Percentiles rank a stretch among this genome's conserved stretches.
Conservation (phyloP, 208 protist genomes). For the Crithidia expoeki region DNA sequence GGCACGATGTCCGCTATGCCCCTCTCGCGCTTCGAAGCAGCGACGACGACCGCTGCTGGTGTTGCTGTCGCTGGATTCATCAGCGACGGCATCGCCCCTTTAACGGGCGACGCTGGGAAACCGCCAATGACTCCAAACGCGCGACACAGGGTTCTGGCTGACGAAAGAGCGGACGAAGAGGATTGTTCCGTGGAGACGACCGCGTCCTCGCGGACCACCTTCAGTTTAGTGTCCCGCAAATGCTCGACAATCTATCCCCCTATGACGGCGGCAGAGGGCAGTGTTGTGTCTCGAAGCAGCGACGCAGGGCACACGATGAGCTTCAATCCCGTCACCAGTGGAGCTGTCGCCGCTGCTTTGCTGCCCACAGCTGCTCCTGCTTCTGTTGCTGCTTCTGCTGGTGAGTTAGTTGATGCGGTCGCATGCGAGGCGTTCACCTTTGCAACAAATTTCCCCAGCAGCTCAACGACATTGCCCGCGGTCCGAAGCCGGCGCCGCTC, state of each 20-base stretch:
- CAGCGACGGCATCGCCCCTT: background rate
- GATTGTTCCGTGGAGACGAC: background rate
- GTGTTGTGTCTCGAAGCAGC: background rate
- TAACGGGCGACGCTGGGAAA: background rate
- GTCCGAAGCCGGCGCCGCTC: background rate
- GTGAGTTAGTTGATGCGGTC: background rate
- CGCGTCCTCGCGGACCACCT: background rate
- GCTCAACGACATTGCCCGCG: background rate
- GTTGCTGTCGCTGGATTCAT: background rate
- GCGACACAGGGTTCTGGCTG: background rate
- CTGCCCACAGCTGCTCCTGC: background rate
- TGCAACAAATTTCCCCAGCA: background rate
- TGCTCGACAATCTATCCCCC: background rate
- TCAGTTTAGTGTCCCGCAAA: constrained; percentile 2
- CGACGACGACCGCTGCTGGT: background rate
- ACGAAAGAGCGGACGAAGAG: background rate
- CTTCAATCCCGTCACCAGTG: background rate
- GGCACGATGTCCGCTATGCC: background rate
- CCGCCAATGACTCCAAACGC: background rate
- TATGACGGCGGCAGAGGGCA: background rate
- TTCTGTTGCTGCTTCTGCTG: background rate
- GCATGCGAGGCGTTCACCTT: background rate
- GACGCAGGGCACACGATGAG: background rate
- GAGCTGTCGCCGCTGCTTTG: background rate
- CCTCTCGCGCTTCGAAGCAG: background rate